A percentile compares a stretch with the other conserved stretches of the same genome.
phyloP scores from a whole-genome alignment of 2,329 filamentous ascomycete species.

The Phaeomoniella chlamydospora region DNA sequence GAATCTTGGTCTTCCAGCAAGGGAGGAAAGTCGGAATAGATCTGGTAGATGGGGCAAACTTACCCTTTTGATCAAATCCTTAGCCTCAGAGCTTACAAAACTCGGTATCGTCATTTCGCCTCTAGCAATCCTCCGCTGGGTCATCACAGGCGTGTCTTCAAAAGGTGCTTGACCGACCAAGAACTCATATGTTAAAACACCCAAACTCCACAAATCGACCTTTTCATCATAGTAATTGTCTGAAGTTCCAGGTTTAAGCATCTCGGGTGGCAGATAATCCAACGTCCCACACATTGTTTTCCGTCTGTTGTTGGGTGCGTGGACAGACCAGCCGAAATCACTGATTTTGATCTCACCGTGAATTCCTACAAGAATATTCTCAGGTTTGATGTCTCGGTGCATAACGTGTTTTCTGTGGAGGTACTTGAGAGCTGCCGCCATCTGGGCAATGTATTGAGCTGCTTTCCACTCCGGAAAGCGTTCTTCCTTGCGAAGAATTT shows the following conservation, averaged over 20 bases:
- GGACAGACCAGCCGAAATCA: conserved; percentile 96
- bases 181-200: conserved; percentile 92
- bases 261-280: conserved; percentile 95
- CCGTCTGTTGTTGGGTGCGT: conserved; percentile 85
- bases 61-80: conserved; percentile 83
- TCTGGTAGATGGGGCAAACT: conserved; percentile 15
- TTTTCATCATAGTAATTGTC: conserved; percentile 92
- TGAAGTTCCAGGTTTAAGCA: conserved; percentile 68
- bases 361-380: conserved; percentile 91
- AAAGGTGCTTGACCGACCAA: conserved; percentile 92
- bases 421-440: conserved; percentile 80
- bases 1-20: too few species aligned
- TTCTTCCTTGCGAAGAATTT: conserved; percentile 64
- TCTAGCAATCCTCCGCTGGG: conserved; percentile 72
- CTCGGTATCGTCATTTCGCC: conserved; percentile 86
- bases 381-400: conserved; percentile 93
- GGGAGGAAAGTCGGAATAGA: background rate
- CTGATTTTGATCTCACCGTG: conserved; percentile 98
- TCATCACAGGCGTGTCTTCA: conserved; percentile 91
- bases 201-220: conserved; percentile 90
- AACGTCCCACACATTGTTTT: conserved; percentile 95
- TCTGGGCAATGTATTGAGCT: conserved; percentile 76
- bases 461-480: conserved; percentile 77
- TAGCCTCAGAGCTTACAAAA: conserved; percentile 81
- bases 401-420: conserved; percentile 96